Percentiles rank a stretch among this genome's conserved stretches.
These are phyloP conservation scores for Lolium rigidum DNA, from an alignment of 176 grass and related monocot genomes.

Conservation along the genomic window DNA sequence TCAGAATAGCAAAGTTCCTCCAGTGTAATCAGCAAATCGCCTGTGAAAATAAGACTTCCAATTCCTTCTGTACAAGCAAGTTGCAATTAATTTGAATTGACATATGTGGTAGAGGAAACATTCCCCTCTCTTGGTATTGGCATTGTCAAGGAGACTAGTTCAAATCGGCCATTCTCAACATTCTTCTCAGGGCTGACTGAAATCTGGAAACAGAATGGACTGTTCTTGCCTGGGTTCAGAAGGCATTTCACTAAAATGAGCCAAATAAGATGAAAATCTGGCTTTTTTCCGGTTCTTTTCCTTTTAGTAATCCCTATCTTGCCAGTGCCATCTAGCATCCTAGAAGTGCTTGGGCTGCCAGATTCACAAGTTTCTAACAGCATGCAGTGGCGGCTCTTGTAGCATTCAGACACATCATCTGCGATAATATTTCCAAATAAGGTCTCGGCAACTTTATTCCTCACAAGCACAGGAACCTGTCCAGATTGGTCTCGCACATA, in stretches of 20 bases:
- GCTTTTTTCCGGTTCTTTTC: conserved; percentile 32
- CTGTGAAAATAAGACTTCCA: not conserved
- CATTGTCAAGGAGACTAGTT: conserved; percentile 59
- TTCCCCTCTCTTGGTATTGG: conserved; percentile 33
- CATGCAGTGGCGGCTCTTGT: conserved; percentile 6
- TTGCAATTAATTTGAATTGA: not conserved
- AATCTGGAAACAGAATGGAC: conserved; percentile 67
- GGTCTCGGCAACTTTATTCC: conserved; percentile 68
- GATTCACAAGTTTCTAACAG: conserved; percentile 34
- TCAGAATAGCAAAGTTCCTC: not conserved
- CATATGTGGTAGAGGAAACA: not conserved
- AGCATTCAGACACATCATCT: conserved; percentile 56
- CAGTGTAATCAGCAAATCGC: not conserved
- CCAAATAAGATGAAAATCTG: conserved; percentile 66
- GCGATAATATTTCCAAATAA: conserved; percentile 67
- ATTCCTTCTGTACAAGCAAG: not conserved
- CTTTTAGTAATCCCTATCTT: conserved; percentile 13
- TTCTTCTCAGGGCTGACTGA: conserved; percentile 49
- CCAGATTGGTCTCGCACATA: conserved; percentile 67
- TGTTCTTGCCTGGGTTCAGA: conserved; percentile 52
- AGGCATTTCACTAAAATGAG: conserved; percentile 61
- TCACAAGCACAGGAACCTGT: conserved; percentile 61
- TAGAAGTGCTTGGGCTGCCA: not conserved
- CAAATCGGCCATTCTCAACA: conserved; percentile 66
- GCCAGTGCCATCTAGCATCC: conserved; percentile 11